phyloP scores from a whole-genome alignment of 73 alveolate genomes.

The Effrenium voratum region DNA sequence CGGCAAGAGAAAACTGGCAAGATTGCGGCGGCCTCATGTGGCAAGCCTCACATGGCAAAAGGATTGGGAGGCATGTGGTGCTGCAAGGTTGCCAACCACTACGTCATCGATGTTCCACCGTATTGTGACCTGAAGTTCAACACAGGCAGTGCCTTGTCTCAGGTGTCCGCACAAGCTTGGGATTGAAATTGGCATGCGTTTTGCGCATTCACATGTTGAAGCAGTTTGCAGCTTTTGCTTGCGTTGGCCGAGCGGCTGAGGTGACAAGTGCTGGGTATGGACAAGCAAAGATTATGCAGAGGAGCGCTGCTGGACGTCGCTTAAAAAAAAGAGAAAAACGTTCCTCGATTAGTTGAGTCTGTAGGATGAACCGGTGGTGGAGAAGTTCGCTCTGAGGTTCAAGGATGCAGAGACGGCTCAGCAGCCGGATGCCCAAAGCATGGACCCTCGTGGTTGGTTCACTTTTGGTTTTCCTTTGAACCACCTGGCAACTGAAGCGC shows the following conservation, averaged over 20 bases:
- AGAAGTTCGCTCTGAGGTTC: slow-evolving; percentile 96
- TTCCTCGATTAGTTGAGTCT: too few species aligned
- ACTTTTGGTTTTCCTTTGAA: too few species aligned
- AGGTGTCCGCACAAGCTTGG: too few species aligned
- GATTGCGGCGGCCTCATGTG: not conserved
- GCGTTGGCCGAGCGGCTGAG: too few species aligned
- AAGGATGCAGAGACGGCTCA: slow-evolving; percentile 95
- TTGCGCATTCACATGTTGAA: too few species aligned
- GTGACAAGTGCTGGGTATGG: slow-evolving; percentile 8
- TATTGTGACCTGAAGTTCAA: not conserved
- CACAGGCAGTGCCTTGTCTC: slow-evolving; percentile 18
- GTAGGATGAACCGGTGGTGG: slow-evolving; percentile 95
- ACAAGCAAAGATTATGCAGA: not conserved
- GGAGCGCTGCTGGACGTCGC: not conserved
- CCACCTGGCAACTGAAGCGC: not conserved
- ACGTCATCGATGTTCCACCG: slow-evolving; percentile 49
- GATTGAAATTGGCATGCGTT: too few species aligned
- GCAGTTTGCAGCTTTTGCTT: too few species aligned
- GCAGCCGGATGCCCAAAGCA: not conserved
- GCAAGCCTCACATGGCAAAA: not conserved
- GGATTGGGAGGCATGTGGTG: not conserved
- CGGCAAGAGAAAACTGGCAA: slow-evolving; percentile 97
- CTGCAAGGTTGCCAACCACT: slow-evolving; percentile 46
- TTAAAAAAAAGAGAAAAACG: not conserved
- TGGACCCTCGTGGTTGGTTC: too few species aligned